Conservation (phyloP, 306 rosid genomes). For the Cucurbita argyrosperma region DNA sequence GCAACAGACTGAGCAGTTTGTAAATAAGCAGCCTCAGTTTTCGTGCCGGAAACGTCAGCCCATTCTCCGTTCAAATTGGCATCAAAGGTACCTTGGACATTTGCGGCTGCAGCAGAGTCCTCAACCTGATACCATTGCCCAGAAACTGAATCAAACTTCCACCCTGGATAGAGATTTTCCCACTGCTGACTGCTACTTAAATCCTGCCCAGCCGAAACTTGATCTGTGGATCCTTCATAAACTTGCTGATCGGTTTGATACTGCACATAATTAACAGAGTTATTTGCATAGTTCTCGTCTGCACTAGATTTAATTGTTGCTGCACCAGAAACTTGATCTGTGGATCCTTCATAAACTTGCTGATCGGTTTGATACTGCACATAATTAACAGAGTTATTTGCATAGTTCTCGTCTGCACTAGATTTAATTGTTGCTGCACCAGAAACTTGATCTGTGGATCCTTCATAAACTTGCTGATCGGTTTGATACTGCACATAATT, state of each 20-base stretch:
- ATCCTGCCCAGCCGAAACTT: slow-evolving; percentile 32
- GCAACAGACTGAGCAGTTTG: slow-evolving; percentile 33
- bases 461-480: slow-evolving; percentile 29
- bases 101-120: slow-evolving; percentile 12
- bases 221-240: slow-evolving; percentile 25
- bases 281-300: slow-evolving; percentile 16
- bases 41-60: slow-evolving; percentile 25
- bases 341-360: slow-evolving; percentile 27
- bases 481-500: slow-evolving; percentile 27
- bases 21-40: slow-evolving; percentile 31
- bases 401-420: slow-evolving; percentile 17
- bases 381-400: slow-evolving; percentile 15
- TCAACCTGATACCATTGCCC: slow-evolving; percentile 77
- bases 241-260: slow-evolving; percentile 31
- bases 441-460: slow-evolving; percentile 17
- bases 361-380: slow-evolving; percentile 29
- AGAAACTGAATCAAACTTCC: slow-evolving; percentile 47
- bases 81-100: slow-evolving; percentile 19
- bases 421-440: too few species aligned
- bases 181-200: slow-evolving; percentile 38
- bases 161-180: slow-evolving; percentile 78
- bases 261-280: slow-evolving; percentile 20
- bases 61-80: slow-evolving; percentile 21
- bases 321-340: slow-evolving; percentile 16
- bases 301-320: slow-evolving; percentile 9